Evolutionary conservation across 2,329 filamentous ascomycete species (phyloP), one percentile per base, ranked within the genome.

Genomic region (Domatiomyces catenatus): DNA sequence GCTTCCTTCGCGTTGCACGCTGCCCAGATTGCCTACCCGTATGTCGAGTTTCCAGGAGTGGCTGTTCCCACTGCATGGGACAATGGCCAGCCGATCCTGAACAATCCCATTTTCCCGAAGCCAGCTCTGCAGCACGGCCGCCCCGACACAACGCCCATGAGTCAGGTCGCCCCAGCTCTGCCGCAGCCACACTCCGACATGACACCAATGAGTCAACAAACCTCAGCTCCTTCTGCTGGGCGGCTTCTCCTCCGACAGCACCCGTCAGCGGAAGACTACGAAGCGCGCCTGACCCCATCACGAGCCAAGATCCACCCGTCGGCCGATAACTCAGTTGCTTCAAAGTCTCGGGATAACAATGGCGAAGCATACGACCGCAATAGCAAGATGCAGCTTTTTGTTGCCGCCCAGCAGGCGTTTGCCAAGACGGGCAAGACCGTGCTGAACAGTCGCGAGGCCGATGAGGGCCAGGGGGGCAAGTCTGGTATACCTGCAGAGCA

Each of bases 341-440:
- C 19, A 22, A 22, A 22, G 43, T 32, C 20, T 15, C 18, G 39
- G 36, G 39, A 42, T 26, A 15, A 20, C 15, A 24, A 50, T 8
- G 24, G 26, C 32, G 32, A 39, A 15, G 32, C 32, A 17, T 58
- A 58, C 48, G 55, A 59, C 46, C 52, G 56, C 28, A 52, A 51
- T 22, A 56, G 44, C 28, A 54, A 54, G 47, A 59, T 59, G 56
- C 54, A 59, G 42, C 54, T 51, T 32, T 59, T 57, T 49, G 54
- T 58, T 8, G 54, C 53, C n/a, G 52, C 49, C 22, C 56, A 58
- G 43, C 54, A 56, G 49, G 56, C 50, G n/a, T 45, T 55, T 26
- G 52, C 56, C 43, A 59, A 54, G 50, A 56, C 51, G 39, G 56
- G 55, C 26, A 58, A 58, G 48, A 59, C 56, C 7, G 58, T 58